Conservation (phyloP, 768 basidiomycete genomes). For the Kockovaella imperatae region DNA sequence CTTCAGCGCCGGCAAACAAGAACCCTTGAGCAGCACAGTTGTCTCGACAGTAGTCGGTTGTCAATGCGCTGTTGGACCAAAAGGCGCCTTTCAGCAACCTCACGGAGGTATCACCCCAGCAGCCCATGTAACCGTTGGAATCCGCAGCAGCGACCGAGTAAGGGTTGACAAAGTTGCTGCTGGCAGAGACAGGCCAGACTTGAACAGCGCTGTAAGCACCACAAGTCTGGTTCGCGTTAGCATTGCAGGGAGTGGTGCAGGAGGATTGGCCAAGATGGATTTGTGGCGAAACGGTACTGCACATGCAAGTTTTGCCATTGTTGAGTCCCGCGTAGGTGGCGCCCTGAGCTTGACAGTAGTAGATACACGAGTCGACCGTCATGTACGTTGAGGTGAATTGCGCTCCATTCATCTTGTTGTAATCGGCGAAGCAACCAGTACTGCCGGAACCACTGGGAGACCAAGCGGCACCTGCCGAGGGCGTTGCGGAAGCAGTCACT, state of each 20-base stretch:
- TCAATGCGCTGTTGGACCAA: background rate
- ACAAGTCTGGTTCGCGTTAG: constrained; percentile 16
- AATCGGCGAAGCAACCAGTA: constrained; percentile 25
- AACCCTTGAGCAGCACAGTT: constrained; percentile 7
- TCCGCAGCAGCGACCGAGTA: background rate
- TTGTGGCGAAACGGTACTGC: constrained; percentile 12
- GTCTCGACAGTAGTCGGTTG: constrained; percentile 1
- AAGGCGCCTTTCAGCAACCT: background rate
- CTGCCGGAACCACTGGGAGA: background rate
- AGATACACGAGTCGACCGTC: constrained; percentile 16
- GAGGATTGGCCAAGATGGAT: background rate
- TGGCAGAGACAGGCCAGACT: constrained; percentile 1
- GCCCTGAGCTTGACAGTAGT: constrained; percentile 9
- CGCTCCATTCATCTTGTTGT: constrained; percentile 6
- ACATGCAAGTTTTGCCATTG: constrained; percentile 18
- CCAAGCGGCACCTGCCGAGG: background rate
- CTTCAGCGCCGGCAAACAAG: constrained; percentile 6
- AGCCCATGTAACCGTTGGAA: background rate
- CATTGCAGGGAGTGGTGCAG: constrained; percentile 5
- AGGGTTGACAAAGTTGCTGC: background rate
- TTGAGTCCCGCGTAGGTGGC: constrained; percentile 13
- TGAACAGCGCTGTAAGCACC: constrained; percentile 14
- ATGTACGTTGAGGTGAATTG: constrained; percentile 11
- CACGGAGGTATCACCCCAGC: background rate
- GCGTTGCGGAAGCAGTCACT: background rate